Evolutionary conservation across 192 early-diverging fungal species (phyloP), one percentile per base, ranked within the genome.

Genomic region (Oehlia diaphana): DNA sequence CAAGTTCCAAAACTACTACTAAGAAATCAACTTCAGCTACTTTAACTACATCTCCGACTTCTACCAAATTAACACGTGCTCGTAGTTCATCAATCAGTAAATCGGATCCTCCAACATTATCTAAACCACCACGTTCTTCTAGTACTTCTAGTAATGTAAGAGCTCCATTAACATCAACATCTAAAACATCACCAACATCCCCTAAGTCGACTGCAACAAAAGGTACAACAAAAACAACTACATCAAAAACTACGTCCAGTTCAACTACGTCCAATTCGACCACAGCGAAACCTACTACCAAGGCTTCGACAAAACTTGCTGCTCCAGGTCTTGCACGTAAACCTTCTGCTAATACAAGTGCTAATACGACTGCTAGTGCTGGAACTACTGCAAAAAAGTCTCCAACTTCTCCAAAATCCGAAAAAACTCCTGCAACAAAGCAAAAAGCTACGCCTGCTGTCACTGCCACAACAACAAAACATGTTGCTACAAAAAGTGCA

Each of bases 11-110:
- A 78, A 10, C 77, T 53, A 5, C 13, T 28, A 7, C 28, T 68
- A 44, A 33, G 9, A 69, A 53, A 78, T 53, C 44, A 49, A 44
- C n/a, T 12, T 33, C 28, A 10, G 19, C 62, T 4, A 37, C 62
- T 69, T 19, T 16, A 39, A 42, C 28, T 8, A 44, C n/a, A 13
- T 28, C 53, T 44, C 35, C 28, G 10, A 39, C 37, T 12, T 14
- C 62, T 2, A 23, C n/a, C 33, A 62, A n/a, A 39, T 9, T 63
- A n/a, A 49, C 77, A 49, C 62, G 77, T 68, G 67, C 77, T 19
- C 64, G 77, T 13, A 74, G 73, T 37, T 12, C 73, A 19, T 74
- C 73, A 14, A 28, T 74, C 26, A 70, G 68, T 23, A 70, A 70
- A 42, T 21, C 68, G n/a, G 44, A 70, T 39, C 9, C 68, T 9